Evolutionary conservation across 257 asterid genomes (phyloP), one percentile per base, ranked within the genome.

Genomic region (Solanum arcanum): DNA sequence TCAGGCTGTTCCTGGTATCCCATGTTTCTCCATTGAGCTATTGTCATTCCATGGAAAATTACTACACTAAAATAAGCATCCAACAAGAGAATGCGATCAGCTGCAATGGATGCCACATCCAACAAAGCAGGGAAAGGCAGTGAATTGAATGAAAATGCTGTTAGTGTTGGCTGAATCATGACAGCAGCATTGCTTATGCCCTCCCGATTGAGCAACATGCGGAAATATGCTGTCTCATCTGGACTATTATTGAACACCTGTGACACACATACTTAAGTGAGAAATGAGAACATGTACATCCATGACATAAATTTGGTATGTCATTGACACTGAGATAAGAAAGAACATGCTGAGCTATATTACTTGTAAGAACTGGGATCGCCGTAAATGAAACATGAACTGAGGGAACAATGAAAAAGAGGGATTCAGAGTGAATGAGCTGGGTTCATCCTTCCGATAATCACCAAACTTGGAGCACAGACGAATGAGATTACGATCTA

Each of bases 1-100:
- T 93, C 99, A 23, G 96, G 95, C 93, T 94, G 98, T 83, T 94
- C 93, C 91, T 97, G 99, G 90, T 94, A 96, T 86, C 98, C 99
- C 98, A 94, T 91, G 90, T 95, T 97, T 90, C 99, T 97, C 99
- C 99, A 97, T 64, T 95, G 99, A 85, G 99, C 99, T 89, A 97
- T 93, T 60, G 99, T 96, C 96, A 94, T 94, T 87, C 99, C 99
- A 88, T 97, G 99, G 93, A 97, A 97, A 82, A 97, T 91, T 86
- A 97, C 99, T 90, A 95, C 90, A 88, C 99, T 96, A 88, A 97
- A 95, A 90, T 97, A 97, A 15, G 99, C 90, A 92, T 97, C 99
- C 86, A 97, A 93, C 91, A 97, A 89, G 84, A 97, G 98, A 92
- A 95, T 96, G 88, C 97, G 97, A 89, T 97, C 99, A 11, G 99